Evolutionary conservation across 306 rosid genomes (phyloP), one percentile per base, ranked within the genome.

Genomic region (Cicer arietinum): DNA sequence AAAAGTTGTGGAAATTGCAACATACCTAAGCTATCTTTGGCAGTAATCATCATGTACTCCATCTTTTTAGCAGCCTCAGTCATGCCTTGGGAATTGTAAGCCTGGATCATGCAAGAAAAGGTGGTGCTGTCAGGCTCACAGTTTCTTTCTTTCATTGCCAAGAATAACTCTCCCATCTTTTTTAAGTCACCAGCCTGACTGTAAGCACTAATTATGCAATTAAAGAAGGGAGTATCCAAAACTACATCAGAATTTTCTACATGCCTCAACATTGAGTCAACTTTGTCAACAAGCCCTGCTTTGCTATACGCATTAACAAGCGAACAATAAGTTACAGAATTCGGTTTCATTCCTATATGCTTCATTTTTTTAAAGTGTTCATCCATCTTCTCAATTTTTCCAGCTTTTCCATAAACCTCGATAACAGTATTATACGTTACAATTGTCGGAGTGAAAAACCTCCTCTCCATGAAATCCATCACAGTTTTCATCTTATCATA

Each of bases 331-430:
- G 98, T 89, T 67, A 88, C 75, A 62, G 91, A 84, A 78, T 87
- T 91, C 35, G 97, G 97, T 91, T 94, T 94, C 77, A 94, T 60
- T 64, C 98, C 98, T 67, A 73, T 82, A 76, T 86, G 88, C 88
- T 94, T 94, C 96, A 94, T 88, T 56, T 79, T 87, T 73, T 78
- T 79, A 69, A 88, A 94, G 79, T 78, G 83, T 35, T 64, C 70
- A 57, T 87, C 92, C 98, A 94, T 91, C 89, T 74, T 77, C 51
- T 78, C 79, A 44, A 86, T 77, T 57, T 90, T 86, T 79, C 97
- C 91, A 63, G 89, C 91, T 86, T 88, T 87, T 25, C 98, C 98
- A 73, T 83, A 89, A 64, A 82, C 89, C 82, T 94, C 97, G 52
- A 94, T 85, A 48, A 91, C 77, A n/a, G 88, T 91, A 81, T 94